Conservation (phyloP, 208 protist genomes). For the Leptomonas seymouri region DNA sequence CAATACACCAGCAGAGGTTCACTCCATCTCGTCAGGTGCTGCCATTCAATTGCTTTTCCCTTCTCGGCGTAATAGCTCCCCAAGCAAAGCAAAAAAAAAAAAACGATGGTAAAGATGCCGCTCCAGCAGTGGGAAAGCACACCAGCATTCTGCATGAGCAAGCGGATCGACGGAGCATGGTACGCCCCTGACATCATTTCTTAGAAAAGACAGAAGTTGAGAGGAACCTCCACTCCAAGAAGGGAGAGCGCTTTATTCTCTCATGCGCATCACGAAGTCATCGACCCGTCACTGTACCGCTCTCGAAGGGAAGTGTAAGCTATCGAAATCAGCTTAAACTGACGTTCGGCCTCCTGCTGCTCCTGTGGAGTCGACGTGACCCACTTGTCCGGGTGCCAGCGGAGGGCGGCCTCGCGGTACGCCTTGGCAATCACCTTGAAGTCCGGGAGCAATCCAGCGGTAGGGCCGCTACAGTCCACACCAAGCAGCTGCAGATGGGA, state of each 20-base stretch:
- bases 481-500: conserved; percentile 40
- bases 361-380: conserved; percentile 47
- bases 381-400: conserved; percentile 93
- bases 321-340: conserved; percentile 85
- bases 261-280: conserved; percentile 1
- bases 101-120: no score
- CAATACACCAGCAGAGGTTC: no score
- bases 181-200: no score
- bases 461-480: conserved; percentile 11
- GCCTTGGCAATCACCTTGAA: conserved; percentile 67
- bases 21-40: no score
- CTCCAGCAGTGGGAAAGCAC: no score
- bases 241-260: background rate
- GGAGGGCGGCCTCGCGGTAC: conserved; percentile 83
- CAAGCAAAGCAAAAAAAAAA: no score
- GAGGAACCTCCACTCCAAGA: no score
- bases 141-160: no score
- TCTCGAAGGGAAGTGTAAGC: conserved; percentile 77
- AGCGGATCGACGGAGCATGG: no score
- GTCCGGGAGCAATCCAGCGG: conserved; percentile 29
- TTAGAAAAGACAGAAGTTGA: no score
- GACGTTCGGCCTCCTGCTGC: conserved; percentile 58
- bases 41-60: no score
- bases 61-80: no score
- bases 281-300: conserved; percentile 1